Conservation (phyloP, 1,284 basidiomycete species). For the Trichosporon sp. region DNA sequence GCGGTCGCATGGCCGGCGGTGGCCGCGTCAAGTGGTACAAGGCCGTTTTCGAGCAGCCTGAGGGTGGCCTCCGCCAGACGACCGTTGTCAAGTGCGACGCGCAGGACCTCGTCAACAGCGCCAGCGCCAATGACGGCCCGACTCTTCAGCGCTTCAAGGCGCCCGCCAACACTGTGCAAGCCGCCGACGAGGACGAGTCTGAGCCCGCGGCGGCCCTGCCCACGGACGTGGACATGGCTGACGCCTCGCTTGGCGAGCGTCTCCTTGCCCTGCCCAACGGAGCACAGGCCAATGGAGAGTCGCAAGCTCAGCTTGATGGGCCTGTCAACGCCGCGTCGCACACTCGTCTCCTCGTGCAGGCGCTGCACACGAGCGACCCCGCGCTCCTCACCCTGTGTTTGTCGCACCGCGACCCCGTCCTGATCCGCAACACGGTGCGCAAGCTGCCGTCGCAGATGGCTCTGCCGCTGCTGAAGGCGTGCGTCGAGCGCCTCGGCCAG, state of each 20-base stretch:
- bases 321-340: conserved; percentile 79
- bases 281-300: conserved; percentile 47
- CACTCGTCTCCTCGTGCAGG: conserved; percentile 91
- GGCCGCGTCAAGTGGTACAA: conserved; percentile 65
- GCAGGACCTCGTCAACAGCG: conserved; percentile 47
- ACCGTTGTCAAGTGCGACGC: conserved; percentile 54
- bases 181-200: conserved; percentile 31
- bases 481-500: conserved; percentile 81
- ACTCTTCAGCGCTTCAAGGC: conserved; percentile 43
- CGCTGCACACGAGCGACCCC: conserved; percentile 89
- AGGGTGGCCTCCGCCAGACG: conserved; percentile 42
- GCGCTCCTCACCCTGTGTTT: conserved; percentile 84
- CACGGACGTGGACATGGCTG: conserved; percentile 76
- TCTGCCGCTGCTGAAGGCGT: conserved; percentile 79
- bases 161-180: conserved; percentile 32
- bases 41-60: conserved; percentile 58
- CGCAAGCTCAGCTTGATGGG: conserved; percentile 28
- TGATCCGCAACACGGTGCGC: conserved; percentile 85
- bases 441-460: conserved; percentile 85
- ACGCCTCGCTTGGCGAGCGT: conserved; percentile 82
- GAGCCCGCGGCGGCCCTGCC: conserved; percentile 49
- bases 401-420: conserved; percentile 67
- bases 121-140: conserved; percentile 4
- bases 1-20: conserved; percentile 62
- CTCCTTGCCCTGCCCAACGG: conserved; percentile 61